Evolutionary conservation across 257 asterid species (phyloP), one percentile per base, ranked within the genome.

Genomic region (Nyctanthes arbortristis): DNA sequence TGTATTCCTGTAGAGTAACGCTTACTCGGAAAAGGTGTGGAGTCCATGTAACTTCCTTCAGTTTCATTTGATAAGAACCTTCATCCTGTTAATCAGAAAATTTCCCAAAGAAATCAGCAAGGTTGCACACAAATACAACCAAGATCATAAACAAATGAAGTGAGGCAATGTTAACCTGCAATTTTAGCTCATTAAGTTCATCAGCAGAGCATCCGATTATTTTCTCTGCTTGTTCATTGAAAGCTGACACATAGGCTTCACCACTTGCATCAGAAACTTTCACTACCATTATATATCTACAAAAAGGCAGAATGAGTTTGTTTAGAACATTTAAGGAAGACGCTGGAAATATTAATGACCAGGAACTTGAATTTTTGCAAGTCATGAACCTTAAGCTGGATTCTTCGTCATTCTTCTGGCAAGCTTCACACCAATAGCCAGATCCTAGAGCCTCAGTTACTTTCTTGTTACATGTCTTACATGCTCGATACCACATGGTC

Each of bases 401-500:
- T 36, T 76, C 83, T 2, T 77, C 80, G 2, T 82, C 91, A 16
- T 81, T 82, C 85, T 85, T 85, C 73, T 84, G 85, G 78, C 99
- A 91, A 32, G 79, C 81, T 82, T 89, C 95, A 72, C 99, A 94
- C 93, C 96, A 84, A 66, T 84, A 91, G 14, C 97, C 96, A 22
- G 92, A 83, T n/a, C 87, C 96, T 60, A 86, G n/a, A 66, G 86
- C 92, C 49, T 89, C 95, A 3, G 92, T 85, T 2, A 94, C 99
- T 75, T 94, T 94, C 86, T 86, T 94, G 86, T 80, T 91, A 54
- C 99, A 94, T 5, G 85, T 82, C 79, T 81, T 94, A 87, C 99
- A 94, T 5, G 96, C 97, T 5, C 91, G 86, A 62, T 94, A 94
- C 97, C 96, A 94, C 97, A 94, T 91, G 58, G 95, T 18, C 74